Evolutionary conservation across 2,329 filamentous ascomycete species (phyloP).

Genomic region (Ascochyta rabiei): DNA sequence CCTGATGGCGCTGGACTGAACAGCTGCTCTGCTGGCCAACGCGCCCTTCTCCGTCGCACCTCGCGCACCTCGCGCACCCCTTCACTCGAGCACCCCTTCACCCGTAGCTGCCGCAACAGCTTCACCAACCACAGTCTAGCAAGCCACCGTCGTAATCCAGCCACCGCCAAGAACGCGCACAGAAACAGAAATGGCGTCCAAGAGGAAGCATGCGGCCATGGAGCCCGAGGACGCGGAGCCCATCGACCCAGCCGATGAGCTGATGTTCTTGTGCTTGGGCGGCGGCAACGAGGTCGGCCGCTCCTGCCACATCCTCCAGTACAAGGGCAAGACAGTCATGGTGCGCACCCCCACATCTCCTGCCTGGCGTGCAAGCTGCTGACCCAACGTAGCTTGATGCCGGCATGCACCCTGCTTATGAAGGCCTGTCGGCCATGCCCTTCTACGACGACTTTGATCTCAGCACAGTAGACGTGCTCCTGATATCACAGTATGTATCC

Average conservation of each 20-base stretch:
- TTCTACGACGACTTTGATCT: conserved; percentile 99
- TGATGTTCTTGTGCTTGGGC: conserved; percentile 91
- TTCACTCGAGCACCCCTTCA: conserved; percentile 1
- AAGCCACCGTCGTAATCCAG: no score
- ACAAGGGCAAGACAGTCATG: conserved; percentile 99
- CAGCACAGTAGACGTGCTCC: conserved; percentile 92
- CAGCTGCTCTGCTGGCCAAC: conserved; percentile 2
- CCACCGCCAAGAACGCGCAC: no score
- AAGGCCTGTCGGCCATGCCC: conserved; percentile 88
- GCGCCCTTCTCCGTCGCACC: neutral
- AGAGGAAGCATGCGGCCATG: conserved; percentile 85
- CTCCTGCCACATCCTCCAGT: conserved; percentile 97
- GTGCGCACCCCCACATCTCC: conserved; percentile 58
- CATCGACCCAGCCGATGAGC: conserved; percentile 89
- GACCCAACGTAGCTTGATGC: conserved; percentile 76
- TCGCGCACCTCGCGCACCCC: no score
- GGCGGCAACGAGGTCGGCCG: conserved; percentile 97
- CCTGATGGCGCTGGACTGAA: conserved; percentile 14
- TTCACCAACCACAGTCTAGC: no score
- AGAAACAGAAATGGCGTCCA: conserved; percentile 70
- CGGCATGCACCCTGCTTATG: conserved; percentile 94
- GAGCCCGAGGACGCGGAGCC: conserved; percentile 80
- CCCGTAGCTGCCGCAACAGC: neutral
- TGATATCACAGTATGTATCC: conserved; percentile 95
- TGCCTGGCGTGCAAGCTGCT: conserved; percentile 19